Base-by-base conservation (phyloP, 306 rosid species). In the Alnus glutinosa region DNA sequence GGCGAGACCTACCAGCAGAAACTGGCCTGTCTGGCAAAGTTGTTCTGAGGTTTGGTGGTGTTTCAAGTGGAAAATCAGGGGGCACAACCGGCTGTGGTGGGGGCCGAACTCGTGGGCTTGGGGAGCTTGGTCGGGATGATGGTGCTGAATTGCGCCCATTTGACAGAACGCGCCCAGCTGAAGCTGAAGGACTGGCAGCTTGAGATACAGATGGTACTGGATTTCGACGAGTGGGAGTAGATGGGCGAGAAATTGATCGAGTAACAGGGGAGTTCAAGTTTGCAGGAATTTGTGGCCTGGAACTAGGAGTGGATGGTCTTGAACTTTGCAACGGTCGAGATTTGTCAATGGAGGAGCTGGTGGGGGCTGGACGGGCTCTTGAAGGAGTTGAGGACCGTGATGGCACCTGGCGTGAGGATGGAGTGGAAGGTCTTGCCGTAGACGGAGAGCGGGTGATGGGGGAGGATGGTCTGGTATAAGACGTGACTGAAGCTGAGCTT, bases 401-500 rank as follows among this genome's bases (percentile, higher is more conserved):
- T 55, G 89, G 57, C 50, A 88, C 18, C 16, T 82, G 70, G 59
- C 97, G 98, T 32, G 95, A 85, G 18, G 97, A 85, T 74, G 99
- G 94, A 79, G 98, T 93, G 73, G 97, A 91, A 76, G 99, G 93
- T 78, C 94, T 91, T 47, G 92, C 75, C 0, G 86, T 49, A 30
- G 97, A 83, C 52, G 95, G 70, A 37, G 91, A 82, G 74, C 94
- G 97, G 74, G 91, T 80, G 66, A 79, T 50, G 2, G 99, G 98
- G 70, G 99, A 95, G 42, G 99, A 88, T 47, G 99, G 92, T 83
- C 99, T 80, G 9, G 86, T 87, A 83, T 91, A 95, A 74, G 99
- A 95, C 61, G 99, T 89, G 75, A 95, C 94, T n/a, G 99, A 95
- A 77, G 90, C 91, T n/a, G 99, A 95, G 86, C 98, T 95, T 64